phyloP scores from a whole-genome alignment of 352 stramenopile genomes.

The Aphanomyces euteiches region DNA sequence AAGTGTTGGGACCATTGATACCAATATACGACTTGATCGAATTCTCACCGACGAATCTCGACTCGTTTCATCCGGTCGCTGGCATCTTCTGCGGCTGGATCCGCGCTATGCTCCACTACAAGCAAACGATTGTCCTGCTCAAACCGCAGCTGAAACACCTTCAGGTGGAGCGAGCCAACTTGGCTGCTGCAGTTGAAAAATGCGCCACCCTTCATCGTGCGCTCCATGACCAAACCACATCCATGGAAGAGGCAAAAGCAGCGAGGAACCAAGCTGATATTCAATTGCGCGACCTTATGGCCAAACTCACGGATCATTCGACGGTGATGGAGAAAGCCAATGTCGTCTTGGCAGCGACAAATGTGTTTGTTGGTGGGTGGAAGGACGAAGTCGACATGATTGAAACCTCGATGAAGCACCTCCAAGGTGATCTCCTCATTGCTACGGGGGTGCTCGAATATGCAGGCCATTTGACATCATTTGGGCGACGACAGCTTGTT shows the following conservation, averaged over 20 bases:
- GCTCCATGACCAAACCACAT: slow-evolving; percentile 6
- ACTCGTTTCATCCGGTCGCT: slow-evolving; percentile 48
- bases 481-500: slow-evolving; percentile 33
- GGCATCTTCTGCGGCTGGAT: slow-evolving; percentile 64
- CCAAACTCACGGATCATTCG: slow-evolving; percentile 22
- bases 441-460: slow-evolving; percentile 54
- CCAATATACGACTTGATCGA: slow-evolving; percentile 58
- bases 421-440: slow-evolving; percentile 61
- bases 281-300: slow-evolving; percentile 18
- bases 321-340: slow-evolving; percentile 24
- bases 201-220: neutral
- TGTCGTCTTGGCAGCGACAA: slow-evolving; percentile 7
- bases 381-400: slow-evolving; percentile 41
- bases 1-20: slow-evolving; percentile 51
- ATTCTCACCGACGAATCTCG: slow-evolving; percentile 54
- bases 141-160: slow-evolving; percentile 40
- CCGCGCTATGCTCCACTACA: slow-evolving; percentile 45
- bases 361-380: slow-evolving; percentile 42
- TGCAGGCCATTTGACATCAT: slow-evolving; percentile 34
- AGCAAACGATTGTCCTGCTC: slow-evolving; percentile 50
- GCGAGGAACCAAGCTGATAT: neutral
- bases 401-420: slow-evolving; percentile 41
- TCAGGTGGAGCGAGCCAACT: neutral
- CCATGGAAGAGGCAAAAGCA: slow-evolving; percentile 16
- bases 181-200: neutral